Conservation (phyloP, 129 eudicot species). For the Flaveria brownii region DNA sequence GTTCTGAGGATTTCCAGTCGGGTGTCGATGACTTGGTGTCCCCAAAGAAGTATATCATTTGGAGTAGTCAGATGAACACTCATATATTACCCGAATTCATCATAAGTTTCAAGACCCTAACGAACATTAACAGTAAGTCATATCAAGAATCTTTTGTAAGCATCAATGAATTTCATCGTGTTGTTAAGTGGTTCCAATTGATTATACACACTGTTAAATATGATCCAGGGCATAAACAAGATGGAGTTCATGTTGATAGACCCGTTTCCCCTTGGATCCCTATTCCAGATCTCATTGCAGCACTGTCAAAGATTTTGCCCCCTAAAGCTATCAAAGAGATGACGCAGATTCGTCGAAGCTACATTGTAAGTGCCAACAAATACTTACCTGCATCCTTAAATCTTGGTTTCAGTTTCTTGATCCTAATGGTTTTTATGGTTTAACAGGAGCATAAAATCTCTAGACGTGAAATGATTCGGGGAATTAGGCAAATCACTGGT, state of each 20-base stretch:
- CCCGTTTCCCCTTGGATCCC: constrained; percentile 86
- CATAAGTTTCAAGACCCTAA: constrained; percentile 49
- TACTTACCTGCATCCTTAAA: not conserved
- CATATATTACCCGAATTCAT: constrained; percentile 66
- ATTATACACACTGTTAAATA: not conserved
- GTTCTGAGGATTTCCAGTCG: constrained; percentile 60
- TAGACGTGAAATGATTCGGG: constrained; percentile 48
- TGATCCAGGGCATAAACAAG: constrained; percentile 32
- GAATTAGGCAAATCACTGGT: constrained; percentile 49
- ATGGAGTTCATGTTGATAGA: constrained; percentile 23
- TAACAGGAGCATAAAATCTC: constrained; percentile 58
- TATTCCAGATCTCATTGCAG: constrained; percentile 55
- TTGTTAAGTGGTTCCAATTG: not conserved
- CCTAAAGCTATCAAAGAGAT: constrained; percentile 44
- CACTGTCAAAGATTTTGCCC: constrained; percentile 61
- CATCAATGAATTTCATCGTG: not conserved
- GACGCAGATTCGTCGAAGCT: constrained; percentile 44
- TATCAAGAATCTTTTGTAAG: not conserved
- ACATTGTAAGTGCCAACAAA: constrained; percentile 40
- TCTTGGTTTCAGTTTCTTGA: not conserved
- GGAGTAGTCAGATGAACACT: constrained; percentile 68
- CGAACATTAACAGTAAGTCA: constrained; percentile 35
- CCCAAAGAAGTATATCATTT: constrained; percentile 57
- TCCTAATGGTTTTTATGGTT: not conserved
- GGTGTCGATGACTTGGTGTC: constrained; percentile 51